Evolutionary conservation across 2,329 filamentous ascomycete genomes (phyloP), one percentile per base, ranked within the genome.

Genomic region (Aspergillus glaucus): DNA sequence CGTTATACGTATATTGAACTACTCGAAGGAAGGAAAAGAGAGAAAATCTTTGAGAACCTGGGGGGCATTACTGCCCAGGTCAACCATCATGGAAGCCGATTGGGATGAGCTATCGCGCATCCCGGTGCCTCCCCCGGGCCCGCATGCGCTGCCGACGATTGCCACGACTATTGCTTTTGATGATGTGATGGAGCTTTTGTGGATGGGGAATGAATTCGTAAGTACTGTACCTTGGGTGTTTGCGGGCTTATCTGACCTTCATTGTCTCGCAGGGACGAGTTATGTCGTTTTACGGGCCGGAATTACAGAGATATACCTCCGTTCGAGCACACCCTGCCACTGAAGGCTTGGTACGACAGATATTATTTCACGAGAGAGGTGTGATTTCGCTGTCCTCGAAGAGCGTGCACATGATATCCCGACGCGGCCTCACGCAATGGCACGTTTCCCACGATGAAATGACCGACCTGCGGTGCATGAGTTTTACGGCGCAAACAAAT

Each of bases 171-270:
- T 96, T 68, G 86, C 87, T 43, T 98, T 98, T 70, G 93, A 98
- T 68, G 86, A 86, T 49, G 78, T 79, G 36, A 87, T 95, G 67
- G 93, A 98, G 68, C 79, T 98, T 32, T 73, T 98, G 46, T 98
- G 94, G 93, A 83, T 85, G 3, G 94, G 91, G 43, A 95, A 93
- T 68, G 88, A 93, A 73, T 88, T 85, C 77, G 88, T 93, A 76
- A 75, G 81, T 70, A 12, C 17, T 40, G 4, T 40, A 19, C 17
- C 14, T 8, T 40, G 37, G 17, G 37, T 4, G 8, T 44, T 53
- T 62, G 36, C 62, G 42, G 43, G 37, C 41, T 43, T 17, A 42
- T 43, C 36, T 56, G 51, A 28, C 51, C 30, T 48, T 24, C 46
- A n/a, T 30, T 26, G n/a, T 37, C 34, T 40, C 4, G 37, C 58